These are phyloP conservation scores for Penicillium argentinense DNA, from an alignment of 495 filamentous ascomycete species.

Conservation along the genomic window DNA sequence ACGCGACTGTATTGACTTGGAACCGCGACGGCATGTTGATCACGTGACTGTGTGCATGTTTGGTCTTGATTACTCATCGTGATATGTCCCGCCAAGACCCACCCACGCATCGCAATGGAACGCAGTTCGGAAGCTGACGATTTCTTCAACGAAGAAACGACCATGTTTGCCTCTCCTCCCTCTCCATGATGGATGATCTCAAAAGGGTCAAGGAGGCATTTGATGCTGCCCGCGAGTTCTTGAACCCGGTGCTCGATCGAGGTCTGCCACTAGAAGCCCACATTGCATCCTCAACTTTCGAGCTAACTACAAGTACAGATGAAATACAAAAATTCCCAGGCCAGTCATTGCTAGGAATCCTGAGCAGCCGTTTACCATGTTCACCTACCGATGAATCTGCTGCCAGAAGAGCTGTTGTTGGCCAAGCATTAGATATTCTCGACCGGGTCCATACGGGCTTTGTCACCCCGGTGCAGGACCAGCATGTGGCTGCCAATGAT, in stretches of 20 bases:
- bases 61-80: not conserved
- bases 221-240: slow-evolving; percentile 36
- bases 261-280: slow-evolving; percentile 33
- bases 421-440: slow-evolving; percentile 39
- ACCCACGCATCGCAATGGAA: not conserved
- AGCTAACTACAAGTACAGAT: slow-evolving; percentile 39
- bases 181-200: slow-evolving; percentile 31
- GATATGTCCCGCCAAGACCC: not conserved
- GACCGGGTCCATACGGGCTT: slow-evolving; percentile 39
- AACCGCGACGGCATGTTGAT: slow-evolving; percentile 17
- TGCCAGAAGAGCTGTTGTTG: slow-evolving; percentile 30
- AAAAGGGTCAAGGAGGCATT: slow-evolving; percentile 32
- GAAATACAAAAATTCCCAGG: slow-evolving; percentile 38
- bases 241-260: slow-evolving; percentile 45
- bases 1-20: not conserved
- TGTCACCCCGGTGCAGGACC: slow-evolving; percentile 23
- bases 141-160: not conserved
- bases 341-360: slow-evolving; percentile 39
- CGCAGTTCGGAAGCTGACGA: not conserved
- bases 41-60: slow-evolving; percentile 19
- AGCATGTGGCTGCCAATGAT: slow-evolving; percentile 1
- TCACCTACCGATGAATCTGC: slow-evolving; percentile 5
- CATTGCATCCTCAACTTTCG: slow-evolving; percentile 1
- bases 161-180: not conserved
- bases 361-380: slow-evolving; percentile 13